Percentiles rank a stretch among this genome's conserved stretches.
These are phyloP conservation scores for Meyerozyma athensensis DNA, from an alignment of 1,139 yeast species.

Conservation along the genomic window DNA sequence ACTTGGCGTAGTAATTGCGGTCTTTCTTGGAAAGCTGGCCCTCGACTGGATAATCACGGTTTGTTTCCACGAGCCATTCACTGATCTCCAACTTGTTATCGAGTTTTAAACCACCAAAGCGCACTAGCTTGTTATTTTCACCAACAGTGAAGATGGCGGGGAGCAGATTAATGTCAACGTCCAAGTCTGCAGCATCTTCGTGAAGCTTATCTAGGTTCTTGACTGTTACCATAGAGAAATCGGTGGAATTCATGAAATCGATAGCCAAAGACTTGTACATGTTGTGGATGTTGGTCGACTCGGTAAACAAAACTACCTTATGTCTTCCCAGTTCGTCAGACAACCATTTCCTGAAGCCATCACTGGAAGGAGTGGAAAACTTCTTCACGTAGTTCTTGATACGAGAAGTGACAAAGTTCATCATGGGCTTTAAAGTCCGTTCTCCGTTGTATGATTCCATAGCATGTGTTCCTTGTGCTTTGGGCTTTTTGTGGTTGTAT, in stretches of 20 bases:
- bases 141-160: constrained; percentile 27
- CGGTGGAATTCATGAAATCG: constrained; percentile 49
- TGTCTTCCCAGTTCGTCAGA: constrained; percentile 16
- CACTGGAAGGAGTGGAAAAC: constrained; percentile 26
- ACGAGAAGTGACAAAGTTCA: constrained; percentile 54
- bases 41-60: constrained; percentile 29
- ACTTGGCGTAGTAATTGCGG: constrained; percentile 24
- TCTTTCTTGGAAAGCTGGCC: constrained; percentile 38
- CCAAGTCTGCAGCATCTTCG: constrained; percentile 16
- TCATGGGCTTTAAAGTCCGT: constrained; percentile 55
- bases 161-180: constrained; percentile 11
- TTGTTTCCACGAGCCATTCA: constrained; percentile 30
- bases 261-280: constrained; percentile 69
- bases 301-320: constrained; percentile 43
- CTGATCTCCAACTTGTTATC: constrained; percentile 28
- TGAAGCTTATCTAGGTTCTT: constrained; percentile 6
- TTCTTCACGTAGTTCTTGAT: constrained; percentile 70
- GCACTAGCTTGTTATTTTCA: constrained; percentile 18
- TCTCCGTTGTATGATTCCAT: constrained; percentile 68
- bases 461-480: constrained; percentile 35
- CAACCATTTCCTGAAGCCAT: constrained; percentile 26
- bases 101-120: constrained; percentile 21
- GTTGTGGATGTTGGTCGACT: constrained; percentile 49
- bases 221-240: constrained; percentile 25
- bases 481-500: constrained; percentile 17